Percentiles rank a stretch among this genome's conserved stretches.
Conservation (phyloP, 1,139 yeast genomes). For the Pichia norvegensis region DNA sequence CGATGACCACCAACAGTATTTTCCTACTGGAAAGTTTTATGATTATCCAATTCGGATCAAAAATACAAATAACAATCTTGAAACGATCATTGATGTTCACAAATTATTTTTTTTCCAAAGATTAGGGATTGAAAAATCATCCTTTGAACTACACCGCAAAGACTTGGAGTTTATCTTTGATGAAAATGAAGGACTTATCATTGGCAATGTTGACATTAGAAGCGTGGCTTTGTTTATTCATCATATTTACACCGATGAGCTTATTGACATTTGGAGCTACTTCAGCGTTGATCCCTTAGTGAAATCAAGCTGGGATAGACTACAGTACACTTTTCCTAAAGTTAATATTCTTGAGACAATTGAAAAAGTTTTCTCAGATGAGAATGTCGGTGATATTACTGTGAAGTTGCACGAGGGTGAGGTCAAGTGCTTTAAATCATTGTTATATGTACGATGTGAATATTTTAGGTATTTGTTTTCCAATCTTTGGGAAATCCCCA, state of each 20-base stretch:
- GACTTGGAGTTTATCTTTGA: constrained; percentile 10
- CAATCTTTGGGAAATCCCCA: constrained; percentile 41
- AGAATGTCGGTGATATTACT: constrained; percentile 16
- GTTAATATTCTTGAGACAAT: constrained; percentile 3
- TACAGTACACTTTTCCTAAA: constrained; percentile 9
- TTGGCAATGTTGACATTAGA: constrained; percentile 22
- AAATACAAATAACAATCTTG: constrained; percentile 12
- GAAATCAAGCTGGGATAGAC: constrained; percentile 18
- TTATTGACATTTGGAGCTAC: constrained; percentile 34
- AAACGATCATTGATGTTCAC: constrained; percentile 19
- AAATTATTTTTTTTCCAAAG: constrained; percentile 16
- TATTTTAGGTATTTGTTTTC: constrained; percentile 58
- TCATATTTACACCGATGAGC: constrained; percentile 41
- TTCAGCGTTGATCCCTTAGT: constrained; percentile 17
- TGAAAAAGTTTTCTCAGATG: not conserved
- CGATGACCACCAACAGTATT: not conserved
- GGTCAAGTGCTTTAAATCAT: constrained; percentile 38
- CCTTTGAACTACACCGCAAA: constrained; percentile 9
- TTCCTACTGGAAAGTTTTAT: constrained; percentile 20
- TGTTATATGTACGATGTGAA: constrained; percentile 50
- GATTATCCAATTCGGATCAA: constrained; percentile 23
- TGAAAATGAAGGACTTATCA: constrained; percentile 8
- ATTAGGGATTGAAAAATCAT: constrained; percentile 3
- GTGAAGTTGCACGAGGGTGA: constrained; percentile 37
- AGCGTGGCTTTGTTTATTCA: constrained; percentile 34